Evolutionary conservation across 2,329 filamentous ascomycete species (phyloP).

Genomic region (Talaromyces marneffei): DNA sequence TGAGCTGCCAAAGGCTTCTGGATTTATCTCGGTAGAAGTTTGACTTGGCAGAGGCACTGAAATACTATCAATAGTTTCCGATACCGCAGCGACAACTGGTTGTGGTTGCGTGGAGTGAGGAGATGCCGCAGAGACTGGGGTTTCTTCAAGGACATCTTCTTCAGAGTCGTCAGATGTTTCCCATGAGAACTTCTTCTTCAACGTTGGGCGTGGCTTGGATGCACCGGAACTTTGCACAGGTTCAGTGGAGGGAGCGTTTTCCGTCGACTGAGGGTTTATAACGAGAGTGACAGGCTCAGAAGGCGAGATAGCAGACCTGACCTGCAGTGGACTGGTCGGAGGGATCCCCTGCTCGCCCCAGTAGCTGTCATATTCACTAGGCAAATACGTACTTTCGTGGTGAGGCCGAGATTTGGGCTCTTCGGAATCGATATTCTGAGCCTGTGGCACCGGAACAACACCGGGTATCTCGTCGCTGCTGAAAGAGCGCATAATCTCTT

Average conservation of each 20-base stretch:
- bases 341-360: slow-evolving; percentile 26
- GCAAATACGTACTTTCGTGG: slow-evolving; percentile 28
- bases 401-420: slow-evolving; percentile 7
- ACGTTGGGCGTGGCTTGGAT: slow-evolving; percentile 19
- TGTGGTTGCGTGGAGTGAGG: slow-evolving; percentile 1
- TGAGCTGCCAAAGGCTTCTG: background rate
- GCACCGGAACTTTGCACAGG: slow-evolving; percentile 17
- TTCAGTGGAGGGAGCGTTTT: slow-evolving; percentile 17
- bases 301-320: slow-evolving; percentile 15
- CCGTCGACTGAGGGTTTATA: slow-evolving; percentile 19
- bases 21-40: background rate
- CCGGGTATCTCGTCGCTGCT: slow-evolving; percentile 28
- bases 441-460: background rate
- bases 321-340: slow-evolving; percentile 16
- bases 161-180: slow-evolving; percentile 25
- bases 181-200: slow-evolving; percentile 42
- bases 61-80: background rate
- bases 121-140: background rate
- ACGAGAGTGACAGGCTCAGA: slow-evolving; percentile 18
- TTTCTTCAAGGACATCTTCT: slow-evolving; percentile 11
- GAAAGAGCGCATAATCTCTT: slow-evolving; percentile 46
- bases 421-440: background rate
- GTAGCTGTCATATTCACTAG: slow-evolving; percentile 35
- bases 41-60: background rate
- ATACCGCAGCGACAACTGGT: background rate